These are phyloP conservation scores for Aspergillus hiratsukae DNA, from an alignment of 2,329 filamentous ascomycete genomes.

Conservation along the genomic window DNA sequence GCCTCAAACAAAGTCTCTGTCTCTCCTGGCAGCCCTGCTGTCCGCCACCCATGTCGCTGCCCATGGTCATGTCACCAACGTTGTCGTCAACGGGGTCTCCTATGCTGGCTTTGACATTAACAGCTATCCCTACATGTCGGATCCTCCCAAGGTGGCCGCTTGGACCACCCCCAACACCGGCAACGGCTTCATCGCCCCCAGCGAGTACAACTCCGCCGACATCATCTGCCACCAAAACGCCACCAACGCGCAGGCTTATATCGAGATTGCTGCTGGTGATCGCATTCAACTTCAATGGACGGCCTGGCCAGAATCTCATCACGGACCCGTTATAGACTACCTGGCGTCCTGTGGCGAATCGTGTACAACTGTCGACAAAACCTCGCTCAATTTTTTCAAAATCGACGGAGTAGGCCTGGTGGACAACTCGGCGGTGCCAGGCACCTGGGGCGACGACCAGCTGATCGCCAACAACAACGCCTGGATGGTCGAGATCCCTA, in stretches of 20 bases:
- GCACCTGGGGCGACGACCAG: conserved; percentile 51
- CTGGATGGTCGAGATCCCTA: conserved; percentile 43
- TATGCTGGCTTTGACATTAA: conserved; percentile 25
- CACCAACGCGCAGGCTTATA: conserved; percentile 45
- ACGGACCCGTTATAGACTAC: conserved; percentile 58
- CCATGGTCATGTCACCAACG: conserved; percentile 4
- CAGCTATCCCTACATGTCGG: conserved; percentile 25
- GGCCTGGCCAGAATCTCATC: conserved; percentile 59
- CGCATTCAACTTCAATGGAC: conserved; percentile 57
- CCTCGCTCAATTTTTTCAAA: conserved; percentile 56
- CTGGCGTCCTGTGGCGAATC: no score
- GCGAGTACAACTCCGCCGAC: conserved; percentile 39
- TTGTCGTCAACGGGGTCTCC: conserved; percentile 17
- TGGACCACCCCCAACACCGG: conserved; percentile 51
- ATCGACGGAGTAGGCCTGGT: conserved; percentile 53
- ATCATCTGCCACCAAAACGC: conserved; percentile 59
- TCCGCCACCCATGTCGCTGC: background rate
- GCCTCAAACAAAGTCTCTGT: background rate
- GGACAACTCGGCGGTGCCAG: conserved; percentile 35
- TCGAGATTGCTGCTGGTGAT: conserved; percentile 55
- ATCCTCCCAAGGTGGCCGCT: conserved; percentile 42
- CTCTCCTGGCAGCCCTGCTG: background rate
- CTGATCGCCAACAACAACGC: conserved; percentile 47
- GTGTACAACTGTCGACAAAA: conserved; percentile 50
- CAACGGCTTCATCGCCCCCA: conserved; percentile 48